Evolutionary conservation across 1,284 basidiomycete genomes (phyloP).

Genomic region (Malassezia psittaci): DNA sequence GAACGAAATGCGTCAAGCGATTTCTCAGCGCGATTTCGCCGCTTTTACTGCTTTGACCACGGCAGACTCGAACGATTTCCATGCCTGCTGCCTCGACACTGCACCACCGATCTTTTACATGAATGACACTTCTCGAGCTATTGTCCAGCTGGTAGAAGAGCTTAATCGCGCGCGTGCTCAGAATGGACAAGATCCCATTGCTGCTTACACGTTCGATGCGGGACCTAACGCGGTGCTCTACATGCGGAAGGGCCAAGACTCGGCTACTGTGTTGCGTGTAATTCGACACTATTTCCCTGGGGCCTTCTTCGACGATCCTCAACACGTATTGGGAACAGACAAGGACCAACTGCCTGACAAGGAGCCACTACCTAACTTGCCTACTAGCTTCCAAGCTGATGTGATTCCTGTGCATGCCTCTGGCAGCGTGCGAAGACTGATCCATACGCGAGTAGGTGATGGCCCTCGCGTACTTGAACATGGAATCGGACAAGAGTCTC

Average conservation of each 20-base stretch:
- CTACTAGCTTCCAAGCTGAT: slow-evolving; percentile 31
- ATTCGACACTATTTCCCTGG: slow-evolving; percentile 47
- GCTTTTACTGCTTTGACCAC: slow-evolving; percentile 83
- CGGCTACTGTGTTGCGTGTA: slow-evolving; percentile 26
- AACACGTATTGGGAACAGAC: slow-evolving; percentile 33
- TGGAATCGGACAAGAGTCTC: slow-evolving; percentile 22
- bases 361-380: slow-evolving; percentile 28
- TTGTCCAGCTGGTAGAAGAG: slow-evolving; percentile 60
- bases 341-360: slow-evolving; percentile 36
- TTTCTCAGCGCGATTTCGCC: slow-evolving; percentile 71
- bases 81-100: slow-evolving; percentile 92
- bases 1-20: slow-evolving; percentile 69
- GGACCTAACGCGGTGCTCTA: slow-evolving; percentile 99
- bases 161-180: slow-evolving; percentile 68
- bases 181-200: slow-evolving; percentile 59
- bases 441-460: slow-evolving; percentile 46
- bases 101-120: slow-evolving; percentile 97
- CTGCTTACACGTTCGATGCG: slow-evolving; percentile 95
- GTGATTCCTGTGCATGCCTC: slow-evolving; percentile 42
- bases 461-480: slow-evolving; percentile 40
- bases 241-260: slow-evolving; percentile 54
- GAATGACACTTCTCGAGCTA: slow-evolving; percentile 72
- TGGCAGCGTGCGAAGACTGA: slow-evolving; percentile 39
- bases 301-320: slow-evolving; percentile 46
- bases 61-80: slow-evolving; percentile 84